Conservation (phyloP, 1,284 basidiomycete species). For the Coniferiporia sulphurascens region DNA sequence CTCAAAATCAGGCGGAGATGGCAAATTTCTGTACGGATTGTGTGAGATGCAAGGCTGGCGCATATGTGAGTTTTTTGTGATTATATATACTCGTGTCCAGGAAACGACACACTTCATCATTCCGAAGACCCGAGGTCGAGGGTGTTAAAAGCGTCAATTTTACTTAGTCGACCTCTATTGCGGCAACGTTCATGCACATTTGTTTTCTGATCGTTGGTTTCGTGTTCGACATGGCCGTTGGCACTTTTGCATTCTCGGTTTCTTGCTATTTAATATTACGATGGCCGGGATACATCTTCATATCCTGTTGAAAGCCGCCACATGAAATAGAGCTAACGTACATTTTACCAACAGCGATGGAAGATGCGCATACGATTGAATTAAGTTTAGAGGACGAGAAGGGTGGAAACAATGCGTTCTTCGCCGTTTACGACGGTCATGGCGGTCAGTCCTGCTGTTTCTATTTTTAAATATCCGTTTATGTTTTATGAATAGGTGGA, state of each 20-base stretch:
- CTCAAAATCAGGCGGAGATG: conserved; percentile 76
- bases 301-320: too few species aligned
- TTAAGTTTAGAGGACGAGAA: conserved; percentile 57
- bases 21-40: conserved; percentile 75
- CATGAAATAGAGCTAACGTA: conserved; percentile 1
- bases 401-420: conserved; percentile 64
- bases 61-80: conserved; percentile 68
- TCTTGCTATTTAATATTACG: background rate
- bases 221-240: too few species aligned
- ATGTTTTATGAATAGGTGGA: conserved; percentile 51
- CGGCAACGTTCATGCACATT: too few species aligned
- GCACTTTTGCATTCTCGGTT: too few species aligned
- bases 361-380: conserved; percentile 91
- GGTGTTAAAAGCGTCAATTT: background rate
- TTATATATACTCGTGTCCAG: conserved; percentile 7
- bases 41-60: conserved; percentile 99
- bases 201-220: too few species aligned
- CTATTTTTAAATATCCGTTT: conserved; percentile 14
- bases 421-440: conserved; percentile 98
- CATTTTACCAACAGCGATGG: conserved; percentile 71
- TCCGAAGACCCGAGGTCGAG: background rate
- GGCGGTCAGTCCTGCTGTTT: conserved; percentile 68
- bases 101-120: background rate
- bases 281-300: background rate
- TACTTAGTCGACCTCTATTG: too few species aligned